phyloP scores from a whole-genome alignment of 441 rosid species.

The Populus hybrid region DNA sequence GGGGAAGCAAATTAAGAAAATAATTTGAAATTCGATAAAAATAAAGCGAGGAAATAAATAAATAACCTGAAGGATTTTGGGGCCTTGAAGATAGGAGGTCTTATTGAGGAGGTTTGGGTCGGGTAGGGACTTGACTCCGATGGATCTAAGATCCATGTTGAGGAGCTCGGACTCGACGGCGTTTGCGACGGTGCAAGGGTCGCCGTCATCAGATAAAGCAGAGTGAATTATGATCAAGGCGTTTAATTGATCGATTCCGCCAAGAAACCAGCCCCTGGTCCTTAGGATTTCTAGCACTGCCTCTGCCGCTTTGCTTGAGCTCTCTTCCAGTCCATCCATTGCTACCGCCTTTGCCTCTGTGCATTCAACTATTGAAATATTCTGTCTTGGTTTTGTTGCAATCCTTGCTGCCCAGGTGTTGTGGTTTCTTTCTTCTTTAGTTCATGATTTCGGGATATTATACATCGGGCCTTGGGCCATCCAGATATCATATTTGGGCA shows the following conservation, averaged over 20 bases:
- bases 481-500: no score
- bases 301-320: conserved; percentile 24
- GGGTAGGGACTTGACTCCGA: conserved; percentile 72
- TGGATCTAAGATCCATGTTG: conserved; percentile 59
- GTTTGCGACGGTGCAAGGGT: conserved; percentile 37
- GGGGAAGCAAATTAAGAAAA: neutral
- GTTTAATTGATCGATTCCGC: conserved; percentile 39
- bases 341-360: conserved; percentile 9
- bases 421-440: no score
- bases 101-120: conserved; percentile 43
- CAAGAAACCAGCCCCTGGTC: conserved; percentile 69
- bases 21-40: neutral
- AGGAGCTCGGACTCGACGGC: conserved; percentile 72
- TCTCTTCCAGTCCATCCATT: conserved; percentile 37
- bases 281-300: conserved; percentile 49
- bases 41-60: neutral
- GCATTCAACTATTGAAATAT: neutral
- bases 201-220: conserved; percentile 42
- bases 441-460: no score
- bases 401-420: neutral
- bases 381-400: neutral
- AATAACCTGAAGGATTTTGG: conserved; percentile 73
- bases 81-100: conserved; percentile 59
- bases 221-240: conserved; percentile 39
- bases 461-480: no score